A percentile compares a stretch with the other conserved stretches of the same genome.
phyloP scores from a whole-genome alignment of 2,329 filamentous ascomycete species.

The Alternaria longipes region DNA sequence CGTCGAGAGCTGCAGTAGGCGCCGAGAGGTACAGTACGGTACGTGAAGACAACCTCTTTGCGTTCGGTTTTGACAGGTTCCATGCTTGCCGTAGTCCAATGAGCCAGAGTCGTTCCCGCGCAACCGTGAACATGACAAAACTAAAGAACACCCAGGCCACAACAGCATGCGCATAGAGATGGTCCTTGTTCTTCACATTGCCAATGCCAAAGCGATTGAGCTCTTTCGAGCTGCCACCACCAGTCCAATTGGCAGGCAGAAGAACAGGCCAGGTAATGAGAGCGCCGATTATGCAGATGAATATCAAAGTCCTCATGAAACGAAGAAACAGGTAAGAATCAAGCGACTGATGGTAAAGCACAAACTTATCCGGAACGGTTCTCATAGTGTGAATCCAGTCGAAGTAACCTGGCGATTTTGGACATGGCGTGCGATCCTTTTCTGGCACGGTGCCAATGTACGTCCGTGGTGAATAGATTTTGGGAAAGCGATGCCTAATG shows the following conservation, averaged over 20 bases:
- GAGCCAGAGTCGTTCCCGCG: conserved; percentile 88
- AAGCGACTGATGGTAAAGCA: conserved; percentile 89
- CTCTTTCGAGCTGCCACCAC: conserved; percentile 69
- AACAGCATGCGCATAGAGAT: conserved; percentile 80
- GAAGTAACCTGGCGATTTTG: conserved; percentile 38
- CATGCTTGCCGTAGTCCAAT: conserved; percentile 94
- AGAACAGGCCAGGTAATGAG: conserved; percentile 87
- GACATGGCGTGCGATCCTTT: conserved; percentile 54
- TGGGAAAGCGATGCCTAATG: conserved; percentile 54
- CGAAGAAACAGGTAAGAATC: conserved; percentile 92
- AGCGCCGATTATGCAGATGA: conserved; percentile 84
- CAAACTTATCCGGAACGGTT: conserved; percentile 73
- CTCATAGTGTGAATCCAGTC: conserved; percentile 60
- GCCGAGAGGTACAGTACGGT: conserved; percentile 91
- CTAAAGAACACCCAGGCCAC: conserved; percentile 83
- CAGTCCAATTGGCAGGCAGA: conserved; percentile 88
- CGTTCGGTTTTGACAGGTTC: conserved; percentile 82
- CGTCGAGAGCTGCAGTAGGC: conserved; percentile 78
- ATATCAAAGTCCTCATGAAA: conserved; percentile 80
- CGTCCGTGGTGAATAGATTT: conserved; percentile 57
- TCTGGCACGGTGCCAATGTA: conserved; percentile 56
- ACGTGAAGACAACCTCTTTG: conserved; percentile 85
- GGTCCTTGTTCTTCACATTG: conserved; percentile 73
- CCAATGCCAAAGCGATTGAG: conserved; percentile 82
- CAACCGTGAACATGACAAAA: conserved; percentile 88